Conservation (phyloP, 345 rosid species). For the Eucalyptus viminalis region DNA sequence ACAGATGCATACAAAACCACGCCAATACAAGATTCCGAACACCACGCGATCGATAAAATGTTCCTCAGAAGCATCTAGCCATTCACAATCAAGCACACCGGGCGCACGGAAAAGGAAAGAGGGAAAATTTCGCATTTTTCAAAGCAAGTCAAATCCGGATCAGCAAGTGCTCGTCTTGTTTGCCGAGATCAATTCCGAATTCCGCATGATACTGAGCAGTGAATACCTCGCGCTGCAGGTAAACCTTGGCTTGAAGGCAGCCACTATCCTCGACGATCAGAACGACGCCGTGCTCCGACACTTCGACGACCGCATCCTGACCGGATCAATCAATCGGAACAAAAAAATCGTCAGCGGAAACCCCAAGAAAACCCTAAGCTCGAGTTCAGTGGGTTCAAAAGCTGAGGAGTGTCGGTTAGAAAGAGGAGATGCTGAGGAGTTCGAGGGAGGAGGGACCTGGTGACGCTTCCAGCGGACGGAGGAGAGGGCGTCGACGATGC, state of each 20-base stretch:
- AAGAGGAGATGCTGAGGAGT: neutral
- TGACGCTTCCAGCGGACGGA: constrained; percentile 93
- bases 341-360: neutral
- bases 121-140: neutral
- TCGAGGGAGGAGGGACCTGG: constrained; percentile 27
- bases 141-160: neutral
- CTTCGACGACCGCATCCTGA: constrained; percentile 74
- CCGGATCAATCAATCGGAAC: neutral
- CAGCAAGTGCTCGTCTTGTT: neutral
- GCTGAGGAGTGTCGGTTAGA: neutral
- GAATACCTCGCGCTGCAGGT: constrained; percentile 80
- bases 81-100: neutral
- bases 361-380: neutral
- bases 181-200: neutral
- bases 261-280: constrained; percentile 76
- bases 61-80: neutral
- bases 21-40: neutral
- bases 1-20: neutral
- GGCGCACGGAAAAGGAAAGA: neutral
- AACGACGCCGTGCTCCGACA: constrained; percentile 85
- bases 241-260: constrained; percentile 91
- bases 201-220: neutral
- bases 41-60: neutral
- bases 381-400: neutral
- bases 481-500: constrained; percentile 86